phyloP scores from a whole-genome alignment of 352 stramenopile species.

The Phytophthora pistaciae region DNA sequence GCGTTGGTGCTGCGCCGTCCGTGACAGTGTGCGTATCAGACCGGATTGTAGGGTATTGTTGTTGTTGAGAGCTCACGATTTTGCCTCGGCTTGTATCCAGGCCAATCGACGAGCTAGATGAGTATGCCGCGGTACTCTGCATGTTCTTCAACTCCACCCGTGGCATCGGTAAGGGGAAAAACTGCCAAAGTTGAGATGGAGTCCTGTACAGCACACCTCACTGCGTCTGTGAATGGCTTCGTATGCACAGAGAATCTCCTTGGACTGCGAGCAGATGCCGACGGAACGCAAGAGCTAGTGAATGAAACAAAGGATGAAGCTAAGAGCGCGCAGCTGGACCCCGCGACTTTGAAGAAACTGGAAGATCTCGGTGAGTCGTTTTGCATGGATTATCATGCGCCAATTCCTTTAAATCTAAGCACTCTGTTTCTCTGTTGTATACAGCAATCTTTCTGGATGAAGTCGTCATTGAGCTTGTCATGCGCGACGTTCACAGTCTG shows the following conservation, averaged over 20 bases:
- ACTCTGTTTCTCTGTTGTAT: not conserved
- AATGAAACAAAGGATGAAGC: constrained; percentile 43
- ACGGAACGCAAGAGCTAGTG: constrained; percentile 65
- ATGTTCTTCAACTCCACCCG: constrained; percentile 80
- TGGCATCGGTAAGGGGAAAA: constrained; percentile 55
- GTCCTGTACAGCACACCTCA: not conserved
- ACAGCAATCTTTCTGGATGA: constrained; percentile 81
- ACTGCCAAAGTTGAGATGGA: not conserved
- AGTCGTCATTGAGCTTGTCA: constrained; percentile 80
- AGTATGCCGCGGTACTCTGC: constrained; percentile 76
- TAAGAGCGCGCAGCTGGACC: constrained; percentile 35
- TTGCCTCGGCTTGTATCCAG: constrained; percentile 25
- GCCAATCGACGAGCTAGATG: constrained; percentile 67
- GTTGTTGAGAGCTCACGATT: constrained; percentile 3
- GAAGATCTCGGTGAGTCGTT: constrained; percentile 59
- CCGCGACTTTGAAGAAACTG: constrained; percentile 48
- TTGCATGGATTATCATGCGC: not conserved
- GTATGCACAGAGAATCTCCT: constrained; percentile 58
- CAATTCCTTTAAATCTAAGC: not conserved
- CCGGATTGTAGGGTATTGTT: not conserved
- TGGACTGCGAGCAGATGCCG: constrained; percentile 56
- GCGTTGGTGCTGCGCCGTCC: constrained; percentile 67
- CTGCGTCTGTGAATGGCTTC: not conserved
- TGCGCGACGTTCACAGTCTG: constrained; percentile 77
- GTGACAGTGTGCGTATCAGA: constrained; percentile 52